These are phyloP conservation scores for Podila epicladia DNA, from an alignment of 192 early-diverging fungal genomes.

Conservation along the genomic window DNA sequence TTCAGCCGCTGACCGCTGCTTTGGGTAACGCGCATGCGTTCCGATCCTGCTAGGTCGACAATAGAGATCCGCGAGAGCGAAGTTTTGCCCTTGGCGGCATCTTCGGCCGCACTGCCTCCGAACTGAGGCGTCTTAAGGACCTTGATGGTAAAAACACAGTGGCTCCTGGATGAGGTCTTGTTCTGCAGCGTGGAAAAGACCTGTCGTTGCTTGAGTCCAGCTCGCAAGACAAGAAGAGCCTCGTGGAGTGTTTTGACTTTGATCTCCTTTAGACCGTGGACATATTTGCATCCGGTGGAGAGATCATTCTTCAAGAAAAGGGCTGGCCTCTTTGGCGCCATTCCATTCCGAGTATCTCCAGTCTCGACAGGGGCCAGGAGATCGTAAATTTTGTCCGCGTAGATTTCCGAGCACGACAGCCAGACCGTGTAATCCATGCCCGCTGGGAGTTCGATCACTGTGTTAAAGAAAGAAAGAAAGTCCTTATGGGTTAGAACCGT, in stretches of 20 bases:
- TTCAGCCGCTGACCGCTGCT: slow-evolving; percentile 65
- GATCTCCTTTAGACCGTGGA: slow-evolving; percentile 70
- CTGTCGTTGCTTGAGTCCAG: slow-evolving; percentile 67
- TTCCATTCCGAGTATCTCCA: no score
- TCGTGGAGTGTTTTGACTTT: slow-evolving; percentile 65
- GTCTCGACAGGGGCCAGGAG: slow-evolving; percentile 61
- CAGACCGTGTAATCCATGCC: slow-evolving; percentile 84
- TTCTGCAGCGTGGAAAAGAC: slow-evolving; percentile 68
- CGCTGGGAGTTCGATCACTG: slow-evolving; percentile 41
- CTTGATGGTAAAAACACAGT: slow-evolving; percentile 74
- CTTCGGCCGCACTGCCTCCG: slow-evolving; percentile 52
- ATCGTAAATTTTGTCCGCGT: slow-evolving; percentile 89
- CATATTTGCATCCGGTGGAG: slow-evolving; percentile 59
- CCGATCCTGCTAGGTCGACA: slow-evolving; percentile 78
- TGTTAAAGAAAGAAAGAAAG: background rate
- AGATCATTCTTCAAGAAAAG: slow-evolving; percentile 53
- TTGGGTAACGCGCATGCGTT: slow-evolving; percentile 65
- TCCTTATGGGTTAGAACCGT: background rate
- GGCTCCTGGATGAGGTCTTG: slow-evolving; percentile 66
- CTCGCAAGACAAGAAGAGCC: slow-evolving; percentile 62
- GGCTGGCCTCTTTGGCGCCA: slow-evolving; percentile 22
- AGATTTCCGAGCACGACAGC: slow-evolving; percentile 92
- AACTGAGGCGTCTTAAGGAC: slow-evolving; percentile 65
- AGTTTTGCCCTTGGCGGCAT: slow-evolving; percentile 47
- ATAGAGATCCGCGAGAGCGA: slow-evolving; percentile 63